Base-by-base conservation (phyloP, 768 basidiomycete species). In the Suillus variegatus region DNA sequence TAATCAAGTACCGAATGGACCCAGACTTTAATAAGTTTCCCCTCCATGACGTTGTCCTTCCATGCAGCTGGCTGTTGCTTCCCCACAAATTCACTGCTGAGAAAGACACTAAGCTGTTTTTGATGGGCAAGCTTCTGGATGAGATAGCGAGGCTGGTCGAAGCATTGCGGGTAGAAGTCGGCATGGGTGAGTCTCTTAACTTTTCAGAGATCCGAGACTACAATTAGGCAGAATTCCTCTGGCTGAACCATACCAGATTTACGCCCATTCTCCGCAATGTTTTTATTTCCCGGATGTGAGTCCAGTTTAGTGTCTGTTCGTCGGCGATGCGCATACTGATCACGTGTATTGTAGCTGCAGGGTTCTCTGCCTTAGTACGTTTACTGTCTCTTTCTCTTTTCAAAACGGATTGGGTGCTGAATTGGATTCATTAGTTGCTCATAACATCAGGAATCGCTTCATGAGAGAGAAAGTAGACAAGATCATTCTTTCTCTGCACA, bases 211-310 rank as follows among this genome's bases (percentile, higher is more conserved):
- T 1, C 16, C 3, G 36, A 57, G 40, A 40, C 47, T 40, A 54
- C 0, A 22, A 63, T 38, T 10, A 6, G 5, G 5, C 8, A 61
- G 36, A 13, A 20, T 49, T 12, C 6, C 66, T 67, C 44, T 66
- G 16, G 36, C 36, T 74, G 6, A 63, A 61, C 14, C 61, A 64
- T 28, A 54, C 62, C 10, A 68, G 40, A 9, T 44, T 74, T 10
- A 74, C 71, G 3, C 65, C 65, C 20, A 65, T 64, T 14, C 62
- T 75, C 4, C 76, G 80, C 43, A 72, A 74, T 32, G 71, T 82
- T 0, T 86, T 84, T 65, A 78, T 81, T 9, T 75, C 80, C n/a
- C 78, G 86, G 54, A 73, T 86, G 86, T 86, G 67, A 66, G 85
- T 76, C 13, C 28, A 10, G 2, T 38, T 20, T 35, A 18, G 0